A percentile compares a stretch with the other conserved stretches of the same genome.
Evolutionary conservation across 371 early-diverging fungal genomes (phyloP).

Genomic region (Umbelopsis sp.): DNA sequence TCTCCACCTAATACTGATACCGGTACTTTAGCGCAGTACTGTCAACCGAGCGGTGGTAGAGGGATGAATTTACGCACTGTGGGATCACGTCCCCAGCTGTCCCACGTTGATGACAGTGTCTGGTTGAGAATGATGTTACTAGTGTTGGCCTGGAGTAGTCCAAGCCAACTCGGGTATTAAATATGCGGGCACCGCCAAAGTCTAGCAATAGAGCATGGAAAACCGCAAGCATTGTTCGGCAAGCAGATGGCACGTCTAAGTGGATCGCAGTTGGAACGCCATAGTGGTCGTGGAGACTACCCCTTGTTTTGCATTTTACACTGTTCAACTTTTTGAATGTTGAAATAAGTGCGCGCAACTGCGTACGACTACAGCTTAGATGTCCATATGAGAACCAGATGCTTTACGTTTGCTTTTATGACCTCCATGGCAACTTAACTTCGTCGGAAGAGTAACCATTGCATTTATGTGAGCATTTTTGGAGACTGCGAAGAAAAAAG

Average conservation of each 20-base stretch:
- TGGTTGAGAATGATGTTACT: conserved; percentile 17
- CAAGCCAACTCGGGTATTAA: conserved; percentile 17
- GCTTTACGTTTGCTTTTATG: no score
- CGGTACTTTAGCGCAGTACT: conserved; percentile 19
- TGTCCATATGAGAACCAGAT: no score
- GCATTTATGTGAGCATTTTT: no score
- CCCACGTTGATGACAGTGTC: conserved; percentile 19
- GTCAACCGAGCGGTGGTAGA: conserved; percentile 19
- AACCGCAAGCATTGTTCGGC: conserved; percentile 16
- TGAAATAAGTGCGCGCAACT: no score
- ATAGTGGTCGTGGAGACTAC: conserved; percentile 19
- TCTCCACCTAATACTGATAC: background rate
- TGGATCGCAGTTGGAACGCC: conserved; percentile 19
- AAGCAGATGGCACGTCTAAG: conserved; percentile 19
- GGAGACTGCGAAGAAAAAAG: no score
- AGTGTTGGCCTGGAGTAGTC: conserved; percentile 14
- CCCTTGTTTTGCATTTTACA: conserved; percentile 3
- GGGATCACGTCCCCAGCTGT: conserved; percentile 9
- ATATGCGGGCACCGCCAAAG: conserved; percentile 18
- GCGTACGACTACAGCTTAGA: no score
- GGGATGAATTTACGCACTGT: conserved; percentile 18
- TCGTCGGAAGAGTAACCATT: no score
- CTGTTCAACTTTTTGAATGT: background rate
- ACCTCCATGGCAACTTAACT: no score
- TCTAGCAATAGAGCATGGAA: conserved; percentile 19